These are phyloP conservation scores for Albatrellus sp. DNA, from an alignment of 1,284 basidiomycete species.

Conservation along the genomic window DNA sequence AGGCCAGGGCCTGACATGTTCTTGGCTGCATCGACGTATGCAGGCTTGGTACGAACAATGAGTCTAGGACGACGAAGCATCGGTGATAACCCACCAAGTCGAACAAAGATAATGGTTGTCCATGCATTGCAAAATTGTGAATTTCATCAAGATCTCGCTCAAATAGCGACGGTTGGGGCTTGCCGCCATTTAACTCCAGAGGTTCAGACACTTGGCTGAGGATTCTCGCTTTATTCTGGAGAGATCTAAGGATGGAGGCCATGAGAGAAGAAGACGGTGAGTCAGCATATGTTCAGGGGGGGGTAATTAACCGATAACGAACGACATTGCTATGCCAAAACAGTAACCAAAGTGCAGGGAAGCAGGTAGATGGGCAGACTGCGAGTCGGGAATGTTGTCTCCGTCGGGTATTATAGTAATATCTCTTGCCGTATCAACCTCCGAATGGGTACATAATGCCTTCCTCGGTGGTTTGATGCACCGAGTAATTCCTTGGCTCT, in stretches of 20 bases:
- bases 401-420: too few species aligned
- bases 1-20: constrained; percentile 32
- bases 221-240: neutral
- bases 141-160: constrained; percentile 6
- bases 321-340: too few species aligned
- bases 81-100: constrained; percentile 9
- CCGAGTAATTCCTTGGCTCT: neutral
- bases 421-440: too few species aligned
- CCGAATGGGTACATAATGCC: too few species aligned
- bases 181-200: constrained; percentile 9
- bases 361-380: too few species aligned
- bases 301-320: too few species aligned
- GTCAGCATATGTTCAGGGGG: neutral
- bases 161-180: constrained; percentile 4
- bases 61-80: neutral
- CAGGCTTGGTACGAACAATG: constrained; percentile 16
- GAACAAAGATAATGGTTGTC: constrained; percentile 5
- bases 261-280: neutral
- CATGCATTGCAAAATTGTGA: constrained; percentile 4
- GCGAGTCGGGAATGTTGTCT: too few species aligned
- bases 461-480: too few species aligned
- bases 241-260: neutral
- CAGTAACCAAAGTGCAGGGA: too few species aligned
- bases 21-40: constrained; percentile 35
- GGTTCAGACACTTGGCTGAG: constrained; percentile 3